A percentile compares a stretch with the other conserved stretches of the same genome.
Evolutionary conservation across 148 eudicot species (phyloP).

Genomic region (Cornus suecica): DNA sequence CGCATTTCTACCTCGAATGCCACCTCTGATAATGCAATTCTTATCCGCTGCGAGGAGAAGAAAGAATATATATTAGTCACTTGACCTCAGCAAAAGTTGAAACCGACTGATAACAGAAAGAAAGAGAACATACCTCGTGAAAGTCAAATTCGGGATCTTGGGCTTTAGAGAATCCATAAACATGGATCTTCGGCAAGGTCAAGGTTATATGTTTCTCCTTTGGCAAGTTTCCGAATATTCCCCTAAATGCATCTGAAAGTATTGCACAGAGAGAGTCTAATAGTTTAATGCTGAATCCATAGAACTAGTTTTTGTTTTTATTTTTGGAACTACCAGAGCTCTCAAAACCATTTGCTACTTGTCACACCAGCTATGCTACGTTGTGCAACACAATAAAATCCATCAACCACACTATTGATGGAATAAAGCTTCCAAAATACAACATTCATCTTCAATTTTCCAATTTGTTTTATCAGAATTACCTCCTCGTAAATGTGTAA

Average conservation of each 20-base stretch:
- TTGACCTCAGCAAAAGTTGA: background rate
- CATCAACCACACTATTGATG: too few species aligned
- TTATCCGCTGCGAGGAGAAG: constrained; percentile 53
- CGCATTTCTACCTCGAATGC: constrained; percentile 72
- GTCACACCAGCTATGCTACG: background rate
- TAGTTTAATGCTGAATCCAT: background rate
- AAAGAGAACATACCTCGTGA: constrained; percentile 56
- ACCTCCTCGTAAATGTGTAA: too few species aligned
- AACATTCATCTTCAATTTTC: too few species aligned
- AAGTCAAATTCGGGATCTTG: constrained; percentile 92
- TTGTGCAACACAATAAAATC: background rate
- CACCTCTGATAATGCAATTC: constrained; percentile 62
- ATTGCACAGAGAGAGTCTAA: background rate
- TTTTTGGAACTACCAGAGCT: background rate
- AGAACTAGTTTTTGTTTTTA: background rate
- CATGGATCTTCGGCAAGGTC: constrained; percentile 67
- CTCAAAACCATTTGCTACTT: background rate
- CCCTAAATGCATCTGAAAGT: constrained; percentile 65
- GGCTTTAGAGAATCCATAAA: constrained; percentile 90
- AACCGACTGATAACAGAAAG: background rate
- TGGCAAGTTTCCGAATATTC: constrained; percentile 46
- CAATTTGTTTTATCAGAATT: too few species aligned
- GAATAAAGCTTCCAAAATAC: too few species aligned
- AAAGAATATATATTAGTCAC: background rate
- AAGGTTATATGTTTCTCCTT: constrained; percentile 31